Conservation (phyloP, 768 basidiomycete genomes). For the Phylloporus sp. region DNA sequence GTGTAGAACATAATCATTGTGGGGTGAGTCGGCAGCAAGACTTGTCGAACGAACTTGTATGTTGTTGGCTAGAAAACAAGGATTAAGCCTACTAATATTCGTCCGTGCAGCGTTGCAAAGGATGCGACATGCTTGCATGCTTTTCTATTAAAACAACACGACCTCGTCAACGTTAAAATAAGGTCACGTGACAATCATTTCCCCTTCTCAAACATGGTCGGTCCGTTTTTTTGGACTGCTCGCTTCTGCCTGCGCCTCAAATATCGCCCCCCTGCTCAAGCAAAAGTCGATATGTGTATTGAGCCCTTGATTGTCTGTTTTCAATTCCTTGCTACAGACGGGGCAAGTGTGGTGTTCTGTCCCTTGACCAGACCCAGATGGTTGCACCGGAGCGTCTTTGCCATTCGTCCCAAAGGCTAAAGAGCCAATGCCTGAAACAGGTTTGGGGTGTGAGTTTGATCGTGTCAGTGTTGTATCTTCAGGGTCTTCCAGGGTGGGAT, state of each 20-base stretch:
- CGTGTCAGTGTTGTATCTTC: constrained; percentile 1
- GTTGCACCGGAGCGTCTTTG: neutral
- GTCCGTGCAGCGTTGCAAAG: constrained; percentile 7
- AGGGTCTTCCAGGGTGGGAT: constrained; percentile 3
- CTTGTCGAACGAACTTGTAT: neutral
- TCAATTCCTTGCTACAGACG: constrained; percentile 58
- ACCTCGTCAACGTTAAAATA: neutral
- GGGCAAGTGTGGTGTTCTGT: constrained; percentile 55
- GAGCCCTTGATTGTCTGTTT: constrained; percentile 70
- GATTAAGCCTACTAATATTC: neutral
- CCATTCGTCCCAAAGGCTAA: neutral
- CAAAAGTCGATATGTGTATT: constrained; percentile 92
- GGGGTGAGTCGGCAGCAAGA: neutral
- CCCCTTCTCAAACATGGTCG: constrained; percentile 9
- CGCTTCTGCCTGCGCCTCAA: constrained; percentile 53
- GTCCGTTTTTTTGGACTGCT: constrained; percentile 17
- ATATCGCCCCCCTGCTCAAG: constrained; percentile 72
- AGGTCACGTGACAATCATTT: constrained; percentile 22
- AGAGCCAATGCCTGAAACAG: constrained; percentile 3
- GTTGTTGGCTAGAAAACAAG: neutral
- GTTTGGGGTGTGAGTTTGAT: constrained; percentile 10
- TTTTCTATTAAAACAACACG: constrained; percentile 10
- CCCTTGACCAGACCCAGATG: constrained; percentile 18
- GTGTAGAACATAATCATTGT: neutral
- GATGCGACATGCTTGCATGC: constrained; percentile 25